Evolutionary conservation across 2,329 filamentous ascomycete species (phyloP), one percentile per base, ranked within the genome.

Genomic region (Alternaria sp.): DNA sequence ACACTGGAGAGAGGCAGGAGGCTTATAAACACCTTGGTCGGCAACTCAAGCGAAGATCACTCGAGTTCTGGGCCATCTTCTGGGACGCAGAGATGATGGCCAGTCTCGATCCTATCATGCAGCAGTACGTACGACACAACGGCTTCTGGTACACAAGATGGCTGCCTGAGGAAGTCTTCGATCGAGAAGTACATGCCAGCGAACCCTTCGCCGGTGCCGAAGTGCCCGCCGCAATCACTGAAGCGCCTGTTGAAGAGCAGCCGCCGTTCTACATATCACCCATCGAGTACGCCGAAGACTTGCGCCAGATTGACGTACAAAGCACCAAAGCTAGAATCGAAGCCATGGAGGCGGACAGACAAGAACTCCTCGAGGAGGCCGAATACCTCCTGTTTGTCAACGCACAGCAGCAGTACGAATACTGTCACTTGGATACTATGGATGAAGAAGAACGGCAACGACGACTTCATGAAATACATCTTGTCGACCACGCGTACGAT

Each of bases 81-180:
- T 71, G 68, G 64, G 62, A 74, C 10, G 71, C 67, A 57, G 40
- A 64, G 48, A 52, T 71, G 8, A 72, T 74, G 73, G 60, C 70
- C 8, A 51, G 51, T 10, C 66, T 76, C 53, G 59, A 68, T 34
- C 67, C 70, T 1, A 34, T 71, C 22, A 57, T 71, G 10, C 74
- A 75, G 54, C 65, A 60, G 20, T 76, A 75, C 40, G 65, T 75
- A 8, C 67, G 66, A 12, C 69, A 72, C 55, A 68, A 72, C 49
- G 66, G 64, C 3, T 43, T 74, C 20, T 72, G 68, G 67, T 68
- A 72, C 49, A 64, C 67, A 1, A 64, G 65, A 30, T 66, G 68
- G n/a, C 43, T 73, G 5, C 66, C 69, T 16, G 60, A 64, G 5
- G 45, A 61, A 16, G 66, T 64, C 3, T 66, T 61, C 40, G 66